Evolutionary conservation across 2,329 filamentous ascomycete genomes (phyloP).

Genomic region (Penicillium sp.): DNA sequence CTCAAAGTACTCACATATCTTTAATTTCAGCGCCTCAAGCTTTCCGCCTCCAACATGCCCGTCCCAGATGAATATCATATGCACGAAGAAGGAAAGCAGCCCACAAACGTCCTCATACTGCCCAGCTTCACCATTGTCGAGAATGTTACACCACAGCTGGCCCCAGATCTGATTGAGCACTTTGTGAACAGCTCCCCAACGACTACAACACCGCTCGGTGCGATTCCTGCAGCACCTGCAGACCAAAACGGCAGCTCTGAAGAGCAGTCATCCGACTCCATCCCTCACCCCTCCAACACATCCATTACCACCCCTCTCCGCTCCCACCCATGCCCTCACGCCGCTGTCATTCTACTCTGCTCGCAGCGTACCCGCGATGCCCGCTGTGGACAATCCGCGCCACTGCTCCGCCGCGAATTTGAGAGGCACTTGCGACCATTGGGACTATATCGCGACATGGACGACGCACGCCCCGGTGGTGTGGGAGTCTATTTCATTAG

Average conservation of each 20-base stretch:
- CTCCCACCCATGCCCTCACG: conserved; percentile 73
- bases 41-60: conserved; percentile 89
- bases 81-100: conserved; percentile 58
- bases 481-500: conserved; percentile 96
- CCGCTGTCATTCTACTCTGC: conserved; percentile 86
- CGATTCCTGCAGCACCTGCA: conserved; percentile 25
- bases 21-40: conserved; percentile 69
- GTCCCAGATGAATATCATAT: conserved; percentile 66
- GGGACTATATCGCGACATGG: conserved; percentile 80
- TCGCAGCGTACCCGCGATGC: conserved; percentile 93
- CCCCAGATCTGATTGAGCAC: conserved; percentile 68
- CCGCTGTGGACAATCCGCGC: conserved; percentile 90
- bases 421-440: conserved; percentile 84
- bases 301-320: conserved; percentile 45
- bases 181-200: conserved; percentile 71
- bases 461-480: conserved; percentile 86
- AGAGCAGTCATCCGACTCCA: conserved; percentile 18
- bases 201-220: conserved; percentile 69
- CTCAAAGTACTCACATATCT: conserved; percentile 6
- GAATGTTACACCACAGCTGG: conserved; percentile 75
- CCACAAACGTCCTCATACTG: conserved; percentile 79
- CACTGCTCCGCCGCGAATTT: conserved; percentile 82
- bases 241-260: conserved; percentile 1
- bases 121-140: conserved; percentile 82
- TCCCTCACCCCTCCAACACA: conserved; percentile 24